Base-by-base conservation (phyloP, 75 land plant species). In the Sequoia sempervirens region DNA sequence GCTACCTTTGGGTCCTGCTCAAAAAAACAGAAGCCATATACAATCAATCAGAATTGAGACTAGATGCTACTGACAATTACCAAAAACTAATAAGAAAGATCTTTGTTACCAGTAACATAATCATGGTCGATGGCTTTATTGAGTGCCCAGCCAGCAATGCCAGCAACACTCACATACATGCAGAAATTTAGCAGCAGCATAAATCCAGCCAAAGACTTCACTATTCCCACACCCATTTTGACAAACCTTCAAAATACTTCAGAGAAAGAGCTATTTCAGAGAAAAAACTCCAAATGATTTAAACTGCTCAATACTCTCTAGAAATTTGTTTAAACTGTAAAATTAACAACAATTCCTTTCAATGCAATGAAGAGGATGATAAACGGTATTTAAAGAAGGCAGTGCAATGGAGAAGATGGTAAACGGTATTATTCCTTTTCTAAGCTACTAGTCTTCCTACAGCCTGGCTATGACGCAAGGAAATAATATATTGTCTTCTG, bases 181-280 rank as follows among this genome's bases (percentile, higher is more conserved):
- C 64, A 89, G 89, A n/a, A 88, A 80, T 95, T 95, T 81, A 93
- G 89, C 28, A 89, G 58, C 85, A 95, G 70, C 70, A 93, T 88
- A 36, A 86, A 68, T 1, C 64, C 26, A 8, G 92, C 94, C 15
- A 84, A 83, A 26, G 87, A 34, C 80, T 91, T 91, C 75, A 86
- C 36, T 37, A 46, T 46, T 47, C 84, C 83, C 10, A 47, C 28
- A 2, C 84, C 88, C 90, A 90, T 88, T 38, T 4, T 80, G 2
- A 34, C 36, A 34, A 13, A 32, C 14, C 32, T 1, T 32, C n/a
- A 2, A 66, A 66, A 13, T 12, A 10, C 30, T 72, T n/a, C 28
- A 2, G 30, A 34, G 36, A 34, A 34, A 12, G 9, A 2, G 4
- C 13, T 9, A 72, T 9, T 13, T 73, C 5, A 40, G 3, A 73